Conservation (phyloP, 169 alveolate genomes). For the Plasmodium inui region DNA sequence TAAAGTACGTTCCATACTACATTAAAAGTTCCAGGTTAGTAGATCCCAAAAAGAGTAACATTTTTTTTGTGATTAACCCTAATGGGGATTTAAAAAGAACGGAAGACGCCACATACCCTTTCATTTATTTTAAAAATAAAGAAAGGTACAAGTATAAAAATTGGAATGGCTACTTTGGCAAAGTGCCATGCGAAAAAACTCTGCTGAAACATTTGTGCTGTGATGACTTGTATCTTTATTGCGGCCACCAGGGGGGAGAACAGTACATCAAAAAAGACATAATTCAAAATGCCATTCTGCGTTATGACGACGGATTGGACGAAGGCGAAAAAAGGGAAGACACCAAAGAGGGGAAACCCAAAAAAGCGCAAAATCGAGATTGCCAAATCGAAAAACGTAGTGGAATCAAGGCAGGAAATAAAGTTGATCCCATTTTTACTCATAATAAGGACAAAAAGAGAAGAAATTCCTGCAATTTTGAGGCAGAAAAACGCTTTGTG, state of each 20-base stretch:
- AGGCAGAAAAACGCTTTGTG: neutral
- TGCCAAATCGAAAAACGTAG: neutral
- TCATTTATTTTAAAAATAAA: constrained; percentile 69
- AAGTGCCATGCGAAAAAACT: constrained; percentile 50
- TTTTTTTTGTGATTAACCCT: constrained; percentile 74
- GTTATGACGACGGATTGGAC: neutral
- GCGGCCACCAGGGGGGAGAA: constrained; percentile 86
- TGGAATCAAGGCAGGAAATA: neutral
- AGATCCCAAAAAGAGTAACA: constrained; percentile 69
- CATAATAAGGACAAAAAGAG: constrained; percentile 11
- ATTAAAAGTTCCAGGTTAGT: constrained; percentile 38
- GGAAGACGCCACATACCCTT: constrained; percentile 72
- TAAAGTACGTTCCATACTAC: constrained; percentile 73
- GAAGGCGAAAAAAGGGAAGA: neutral
- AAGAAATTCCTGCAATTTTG: constrained; percentile 12
- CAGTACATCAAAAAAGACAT: constrained; percentile 76
- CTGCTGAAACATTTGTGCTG: constrained; percentile 64
- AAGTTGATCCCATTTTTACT: neutral
- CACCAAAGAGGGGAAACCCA: neutral
- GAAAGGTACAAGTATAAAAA: constrained; percentile 61
- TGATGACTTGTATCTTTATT: constrained; percentile 78
- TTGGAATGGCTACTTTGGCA: constrained; percentile 76
- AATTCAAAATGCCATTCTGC: constrained; percentile 73
- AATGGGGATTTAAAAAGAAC: constrained; percentile 76
- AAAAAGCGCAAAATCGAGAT: neutral